Conservation (phyloP, 108 stramenopile genomes). For the Skeletonema costatum region DNA sequence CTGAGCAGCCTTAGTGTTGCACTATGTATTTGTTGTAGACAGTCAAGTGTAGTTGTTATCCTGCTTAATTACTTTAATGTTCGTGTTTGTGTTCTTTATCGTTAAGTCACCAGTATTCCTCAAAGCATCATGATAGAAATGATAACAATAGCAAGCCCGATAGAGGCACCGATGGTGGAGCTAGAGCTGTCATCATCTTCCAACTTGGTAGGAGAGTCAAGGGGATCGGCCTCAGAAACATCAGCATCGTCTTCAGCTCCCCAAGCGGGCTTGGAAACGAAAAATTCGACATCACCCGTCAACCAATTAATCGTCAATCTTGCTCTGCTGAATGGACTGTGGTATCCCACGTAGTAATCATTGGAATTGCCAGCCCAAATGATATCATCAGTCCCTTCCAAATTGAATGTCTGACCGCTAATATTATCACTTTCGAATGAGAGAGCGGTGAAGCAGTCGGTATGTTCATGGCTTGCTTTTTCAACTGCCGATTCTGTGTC, state of each 20-base stretch:
- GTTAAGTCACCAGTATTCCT: too few relatives aligned
- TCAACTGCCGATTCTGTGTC: constrained; percentile 34
- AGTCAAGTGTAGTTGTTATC: too few relatives aligned
- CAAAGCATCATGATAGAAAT: too few relatives aligned
- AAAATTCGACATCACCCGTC: neutral
- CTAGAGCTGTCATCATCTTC: too few relatives aligned
- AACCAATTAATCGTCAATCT: constrained; percentile 42
- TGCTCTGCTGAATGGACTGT: constrained; percentile 37
- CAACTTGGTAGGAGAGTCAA: too few relatives aligned
- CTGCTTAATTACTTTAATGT: too few relatives aligned
- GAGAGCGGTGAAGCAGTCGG: constrained; percentile 66
- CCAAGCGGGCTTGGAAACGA: neutral
- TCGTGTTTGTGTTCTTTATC: too few relatives aligned
- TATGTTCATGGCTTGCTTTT: constrained; percentile 9
- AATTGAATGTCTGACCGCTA: constrained; percentile 38
- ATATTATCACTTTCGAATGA: constrained; percentile 57
- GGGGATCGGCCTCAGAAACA: too few relatives aligned
- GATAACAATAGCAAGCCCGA: too few relatives aligned
- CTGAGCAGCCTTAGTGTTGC: too few relatives aligned
- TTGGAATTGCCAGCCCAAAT: constrained; percentile 68
- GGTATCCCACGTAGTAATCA: constrained; percentile 59
- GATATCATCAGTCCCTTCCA: constrained; percentile 59
- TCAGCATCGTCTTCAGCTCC: neutral
- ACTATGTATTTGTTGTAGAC: too few relatives aligned
- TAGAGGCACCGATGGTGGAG: too few relatives aligned